Conservation (phyloP, 2,329 filamentous ascomycete species). For the Colletotrichum viniferum region DNA sequence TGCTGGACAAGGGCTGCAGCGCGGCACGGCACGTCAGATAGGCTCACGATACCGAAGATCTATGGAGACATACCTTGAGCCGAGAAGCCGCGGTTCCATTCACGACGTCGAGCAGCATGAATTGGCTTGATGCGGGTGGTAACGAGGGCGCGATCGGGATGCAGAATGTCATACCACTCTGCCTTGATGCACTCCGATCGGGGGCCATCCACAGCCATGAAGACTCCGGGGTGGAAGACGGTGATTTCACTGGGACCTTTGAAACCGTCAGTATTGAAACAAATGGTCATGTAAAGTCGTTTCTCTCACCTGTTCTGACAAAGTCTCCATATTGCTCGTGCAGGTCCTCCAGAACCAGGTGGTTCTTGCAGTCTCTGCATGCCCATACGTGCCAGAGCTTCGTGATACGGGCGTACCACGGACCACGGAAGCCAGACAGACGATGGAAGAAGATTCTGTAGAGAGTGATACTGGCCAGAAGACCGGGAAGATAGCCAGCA, state of each 20-base stretch:
- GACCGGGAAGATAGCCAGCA: conserved; percentile 16
- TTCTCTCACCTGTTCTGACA: conserved; percentile 27
- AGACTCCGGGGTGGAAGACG: conserved; percentile 29
- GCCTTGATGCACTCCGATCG: conserved; percentile 28
- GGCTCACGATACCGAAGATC: neutral
- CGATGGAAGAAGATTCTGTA: conserved; percentile 45
- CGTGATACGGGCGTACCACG: conserved; percentile 35
- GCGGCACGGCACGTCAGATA: conserved; percentile 5
- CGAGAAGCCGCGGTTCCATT: conserved; percentile 27
- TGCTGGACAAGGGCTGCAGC: conserved; percentile 20
- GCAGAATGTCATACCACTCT: conserved; percentile 30
- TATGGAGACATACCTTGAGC: conserved; percentile 21
- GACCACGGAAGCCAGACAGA: conserved; percentile 39
- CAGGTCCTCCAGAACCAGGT: conserved; percentile 24
- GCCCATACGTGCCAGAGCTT: conserved; percentile 40
- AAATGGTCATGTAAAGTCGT: neutral
- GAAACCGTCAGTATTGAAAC: neutral
- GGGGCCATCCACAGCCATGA: conserved; percentile 27
- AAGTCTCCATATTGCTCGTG: conserved; percentile 28
- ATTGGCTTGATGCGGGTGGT: conserved; percentile 25
- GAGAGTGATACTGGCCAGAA: conserved; percentile 35
- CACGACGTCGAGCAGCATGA: conserved; percentile 24
- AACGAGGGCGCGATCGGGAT: conserved; percentile 23
- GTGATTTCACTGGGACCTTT: conserved; percentile 27
- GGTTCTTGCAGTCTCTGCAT: conserved; percentile 26